A percentile compares a stretch with the other conserved stretches of the same genome.
These are phyloP conservation scores for Eucalyptus regnans DNA, from an alignment of 345 rosid species.

Conservation along the genomic window DNA sequence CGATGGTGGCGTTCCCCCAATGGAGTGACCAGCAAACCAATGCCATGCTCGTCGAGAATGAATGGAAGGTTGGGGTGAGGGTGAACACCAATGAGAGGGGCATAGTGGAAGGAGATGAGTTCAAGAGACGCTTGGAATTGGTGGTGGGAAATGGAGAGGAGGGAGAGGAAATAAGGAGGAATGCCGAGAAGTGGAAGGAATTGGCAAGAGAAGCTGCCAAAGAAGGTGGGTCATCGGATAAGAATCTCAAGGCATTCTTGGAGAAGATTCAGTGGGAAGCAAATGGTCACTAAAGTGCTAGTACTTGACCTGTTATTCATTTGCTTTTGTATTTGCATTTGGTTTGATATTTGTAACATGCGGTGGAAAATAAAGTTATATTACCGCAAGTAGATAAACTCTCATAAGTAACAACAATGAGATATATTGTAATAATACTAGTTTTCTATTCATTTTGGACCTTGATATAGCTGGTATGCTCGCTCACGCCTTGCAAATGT, in stretches of 20 bases:
- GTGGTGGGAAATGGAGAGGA: slow-evolving; percentile 30
- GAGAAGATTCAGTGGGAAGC: background rate
- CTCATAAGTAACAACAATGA: too few species aligned
- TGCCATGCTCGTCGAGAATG: slow-evolving; percentile 41
- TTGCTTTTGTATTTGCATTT: background rate
- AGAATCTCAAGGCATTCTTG: slow-evolving; percentile 17
- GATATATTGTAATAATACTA: too few species aligned
- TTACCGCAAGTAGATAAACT: too few species aligned
- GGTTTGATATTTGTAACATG: background rate
- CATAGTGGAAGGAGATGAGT: slow-evolving; percentile 35
- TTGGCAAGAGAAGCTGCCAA: slow-evolving; percentile 26
- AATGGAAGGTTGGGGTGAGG: slow-evolving; percentile 49
- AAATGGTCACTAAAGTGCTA: background rate
- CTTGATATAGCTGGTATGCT: too few species aligned
- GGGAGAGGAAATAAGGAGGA: slow-evolving; percentile 20
- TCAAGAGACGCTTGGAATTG: slow-evolving; percentile 43
- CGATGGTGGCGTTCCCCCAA: slow-evolving; percentile 65
- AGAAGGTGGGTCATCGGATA: slow-evolving; percentile 43
- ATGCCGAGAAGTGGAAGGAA: slow-evolving; percentile 34
- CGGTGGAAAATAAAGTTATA: background rate
- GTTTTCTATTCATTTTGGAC: too few species aligned
- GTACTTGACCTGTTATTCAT: background rate
- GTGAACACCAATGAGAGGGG: slow-evolving; percentile 24
- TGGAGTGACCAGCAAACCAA: slow-evolving; percentile 49
- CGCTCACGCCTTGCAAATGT: too few species aligned